phyloP scores from a whole-genome alignment of 768 basidiomycete species.

The Chalciporus piperatus region DNA sequence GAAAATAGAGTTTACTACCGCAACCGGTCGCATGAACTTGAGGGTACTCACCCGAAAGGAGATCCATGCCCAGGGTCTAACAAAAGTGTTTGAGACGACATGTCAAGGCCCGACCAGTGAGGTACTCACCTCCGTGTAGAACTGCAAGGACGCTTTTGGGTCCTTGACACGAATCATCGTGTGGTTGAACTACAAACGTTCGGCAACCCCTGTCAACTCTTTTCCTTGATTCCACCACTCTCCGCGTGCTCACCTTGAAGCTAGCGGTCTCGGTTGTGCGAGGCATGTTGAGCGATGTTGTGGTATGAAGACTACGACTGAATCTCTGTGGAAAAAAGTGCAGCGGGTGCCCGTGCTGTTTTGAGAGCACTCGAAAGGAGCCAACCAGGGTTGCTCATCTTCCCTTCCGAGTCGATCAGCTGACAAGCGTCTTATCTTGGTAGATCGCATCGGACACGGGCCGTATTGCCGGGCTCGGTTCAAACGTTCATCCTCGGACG shows the following conservation, averaged over 20 bases:
- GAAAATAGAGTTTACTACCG: background rate
- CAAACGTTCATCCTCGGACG: background rate
- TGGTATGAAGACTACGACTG: conserved; percentile 9
- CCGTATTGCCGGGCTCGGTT: too few species aligned
- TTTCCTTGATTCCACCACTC: background rate
- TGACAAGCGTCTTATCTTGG: background rate
- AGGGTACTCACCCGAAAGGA: conserved; percentile 48
- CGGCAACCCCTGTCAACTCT: background rate
- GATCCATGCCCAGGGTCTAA: conserved; percentile 75
- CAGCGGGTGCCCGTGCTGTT: conserved; percentile 1
- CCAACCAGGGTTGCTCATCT: conserved; percentile 1
- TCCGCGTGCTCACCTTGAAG: conserved; percentile 45
- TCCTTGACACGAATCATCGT: conserved; percentile 90
- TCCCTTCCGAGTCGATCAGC: conserved; percentile 6
- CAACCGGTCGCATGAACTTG: background rate
- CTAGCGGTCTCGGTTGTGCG: conserved; percentile 62
- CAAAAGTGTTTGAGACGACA: background rate
- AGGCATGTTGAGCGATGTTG: conserved; percentile 45
- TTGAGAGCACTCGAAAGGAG: conserved; percentile 6
- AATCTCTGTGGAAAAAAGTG: conserved; percentile 1
- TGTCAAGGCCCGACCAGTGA: background rate
- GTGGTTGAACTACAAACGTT: conserved; percentile 64
- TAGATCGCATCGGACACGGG: too few species aligned
- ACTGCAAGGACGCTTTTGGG: conserved; percentile 73
- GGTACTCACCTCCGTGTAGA: conserved; percentile 66